Base-by-base conservation (phyloP, 345 rosid species). In the Citrus hindsii region DNA sequence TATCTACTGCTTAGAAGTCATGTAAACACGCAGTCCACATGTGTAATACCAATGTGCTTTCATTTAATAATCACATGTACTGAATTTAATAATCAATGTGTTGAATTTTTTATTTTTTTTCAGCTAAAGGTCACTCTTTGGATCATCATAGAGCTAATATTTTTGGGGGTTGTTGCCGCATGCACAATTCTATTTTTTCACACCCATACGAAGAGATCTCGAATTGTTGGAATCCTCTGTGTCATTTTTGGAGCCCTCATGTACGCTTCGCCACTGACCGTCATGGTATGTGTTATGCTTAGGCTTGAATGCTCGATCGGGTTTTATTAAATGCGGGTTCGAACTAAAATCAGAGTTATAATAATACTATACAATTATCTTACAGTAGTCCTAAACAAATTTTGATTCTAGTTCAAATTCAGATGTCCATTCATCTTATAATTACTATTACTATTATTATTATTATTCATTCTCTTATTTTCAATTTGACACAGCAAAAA, bases 191-290 rank as follows among this genome's bases (percentile, higher is more conserved):
- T 51, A 22, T 7, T 87, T 0, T 19, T 76, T 46, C 74, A n/a
- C 18, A 22, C 48, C 1, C 77, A 77, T 5, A 40, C n/a, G 0
- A 78, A 84, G n/a, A 83, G 83, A 61, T 79, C 86, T 40, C 71
- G 76, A 2, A 32, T 86, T 12, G 90, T 89, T 24, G 94, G 97
- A 35, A 68, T 88, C 24, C 78, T 89, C 7, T 84, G 90, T 16
- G 91, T 82, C 30, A 2, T 86, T 4, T 85, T 91, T 80, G 87
- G 79, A 60, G 73, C 82, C 27, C 73, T 85, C 16, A 92, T 89
- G 93, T 88, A 89, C 61, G 82, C 72, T 27, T 68, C 94, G 24
- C 97, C 94, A 30, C 86, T 85, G 4, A 51, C 82, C 6, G 76
- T 81, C 71, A 75, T 88, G 77, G 92, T 89, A 85, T 63, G 83